Evolutionary conservation across 78 protist species (phyloP), one percentile per base, ranked within the genome.

Genomic region (Dictyostelium firmibasis): DNA sequence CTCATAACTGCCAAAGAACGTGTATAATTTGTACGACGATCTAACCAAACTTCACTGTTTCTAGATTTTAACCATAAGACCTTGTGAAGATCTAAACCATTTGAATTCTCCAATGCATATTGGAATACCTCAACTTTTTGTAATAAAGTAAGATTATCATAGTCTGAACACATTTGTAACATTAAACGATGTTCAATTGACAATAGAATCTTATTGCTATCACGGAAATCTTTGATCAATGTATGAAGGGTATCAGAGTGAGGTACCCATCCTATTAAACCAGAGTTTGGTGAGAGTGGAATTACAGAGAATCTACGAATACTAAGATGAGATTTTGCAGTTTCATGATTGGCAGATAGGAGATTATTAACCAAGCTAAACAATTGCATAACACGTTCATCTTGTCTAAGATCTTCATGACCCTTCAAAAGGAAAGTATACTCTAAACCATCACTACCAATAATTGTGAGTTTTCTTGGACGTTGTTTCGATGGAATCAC

Each of bases 401-500:
- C 99, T 92, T 98, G 99, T 43, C 99, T 92, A 75, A 98, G 87
- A 83, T 99, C 99, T 96, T 99, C 99, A 94, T 99, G 99, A 36
- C 99, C 99, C 70, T 99, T 99, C 76, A 99, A 98, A 43, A 99
- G 84, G 98, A 96, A 99, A 69, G 81, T 35, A 85, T 98, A 98
- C 20, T 41, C 92, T 2, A 20, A 10, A 14, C 98, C 99, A 81
- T 99, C 99, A 29, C 96, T 83, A 31, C 99, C 99, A 76, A 86
- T 33, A 31, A 99, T 74, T 69, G 96, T 91, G 38, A 99, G 70
- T 92, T 95, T 83, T 41, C 99, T 81, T 69, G 99, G 99, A 20
- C 99, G 95, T 96, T 99, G 99, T 96, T 99, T 99, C 23, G 99
- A 96, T 18, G 97, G 84, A 88, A 99, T 99, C 41, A 99, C 99